Conservation (phyloP, 129 eudicot genomes). For the Cynara cardunculus region DNA sequence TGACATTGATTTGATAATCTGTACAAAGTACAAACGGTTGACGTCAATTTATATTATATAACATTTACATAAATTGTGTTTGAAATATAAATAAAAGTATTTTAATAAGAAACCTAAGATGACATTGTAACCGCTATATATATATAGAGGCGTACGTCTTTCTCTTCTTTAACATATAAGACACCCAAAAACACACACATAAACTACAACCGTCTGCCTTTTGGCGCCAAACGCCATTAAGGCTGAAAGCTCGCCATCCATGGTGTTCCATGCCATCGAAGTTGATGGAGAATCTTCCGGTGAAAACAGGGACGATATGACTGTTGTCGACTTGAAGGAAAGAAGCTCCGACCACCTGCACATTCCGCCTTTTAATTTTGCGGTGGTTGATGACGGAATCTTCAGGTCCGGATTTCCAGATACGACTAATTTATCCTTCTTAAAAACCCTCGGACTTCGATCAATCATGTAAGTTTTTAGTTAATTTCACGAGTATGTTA, state of each 20-base stretch:
- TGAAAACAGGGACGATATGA: neutral
- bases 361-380: conserved; percentile 52
- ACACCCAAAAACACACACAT: neutral
- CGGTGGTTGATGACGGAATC: conserved; percentile 58
- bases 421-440: conserved; percentile 35
- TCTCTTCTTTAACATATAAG: neutral
- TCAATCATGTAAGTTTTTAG: conserved; percentile 38
- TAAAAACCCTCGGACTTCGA: conserved; percentile 50
- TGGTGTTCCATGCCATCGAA: conserved; percentile 5
- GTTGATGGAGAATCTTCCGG: conserved; percentile 15
- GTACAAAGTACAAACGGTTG: too few species aligned
- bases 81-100: too few species aligned
- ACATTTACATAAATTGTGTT: too few species aligned
- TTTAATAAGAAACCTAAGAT: neutral
- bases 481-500: neutral
- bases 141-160: neutral
- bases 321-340: neutral
- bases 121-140: neutral
- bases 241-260: conserved; percentile 15
- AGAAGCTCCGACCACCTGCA: conserved; percentile 7
- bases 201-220: conserved; percentile 2
- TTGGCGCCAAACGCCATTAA: conserved; percentile 24
- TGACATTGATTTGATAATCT: too few species aligned
- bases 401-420: conserved; percentile 58
- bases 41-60: too few species aligned